Evolutionary conservation across 2,329 filamentous ascomycete genomes (phyloP).

Genomic region (Aschersonia sp.): DNA sequence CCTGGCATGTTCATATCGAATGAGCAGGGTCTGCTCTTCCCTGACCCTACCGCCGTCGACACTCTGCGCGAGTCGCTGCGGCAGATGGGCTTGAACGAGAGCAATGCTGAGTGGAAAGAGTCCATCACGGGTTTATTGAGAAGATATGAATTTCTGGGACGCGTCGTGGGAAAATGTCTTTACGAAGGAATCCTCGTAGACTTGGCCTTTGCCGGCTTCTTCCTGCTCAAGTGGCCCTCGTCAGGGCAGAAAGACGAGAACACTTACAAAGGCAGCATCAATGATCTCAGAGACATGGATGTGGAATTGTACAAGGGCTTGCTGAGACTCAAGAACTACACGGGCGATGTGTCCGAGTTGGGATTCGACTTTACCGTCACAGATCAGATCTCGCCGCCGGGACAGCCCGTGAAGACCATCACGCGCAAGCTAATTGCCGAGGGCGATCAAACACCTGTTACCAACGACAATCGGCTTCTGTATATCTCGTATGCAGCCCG

Average conservation of each 20-base stretch:
- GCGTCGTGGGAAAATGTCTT: slow-evolving; percentile 88
- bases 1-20: slow-evolving; percentile 65
- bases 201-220: slow-evolving; percentile 86
- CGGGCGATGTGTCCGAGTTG: slow-evolving; percentile 57
- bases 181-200: slow-evolving; percentile 96
- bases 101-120: slow-evolving; percentile 40
- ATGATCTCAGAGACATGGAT: slow-evolving; percentile 86
- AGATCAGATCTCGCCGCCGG: slow-evolving; percentile 42
- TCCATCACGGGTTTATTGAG: slow-evolving; percentile 47
- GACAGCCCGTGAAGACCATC: slow-evolving; percentile 40
- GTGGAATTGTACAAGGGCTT: slow-evolving; percentile 83
- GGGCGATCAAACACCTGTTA: slow-evolving; percentile 66
- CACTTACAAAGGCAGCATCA: slow-evolving; percentile 81
- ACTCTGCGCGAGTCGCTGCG: slow-evolving; percentile 46
- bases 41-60: slow-evolving; percentile 68
- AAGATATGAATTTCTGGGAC: slow-evolving; percentile 81
- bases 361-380: slow-evolving; percentile 80
- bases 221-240: slow-evolving; percentile 87
- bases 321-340: slow-evolving; percentile 68
- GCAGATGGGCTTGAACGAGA: slow-evolving; percentile 33
- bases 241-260: slow-evolving; percentile 48
- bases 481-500: slow-evolving; percentile 88
- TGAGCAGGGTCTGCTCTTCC: slow-evolving; percentile 74
- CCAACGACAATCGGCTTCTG: slow-evolving; percentile 82
- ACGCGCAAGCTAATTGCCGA: slow-evolving; percentile 64